Evolutionary conservation across 2,329 filamentous ascomycete species (phyloP), one percentile per base, ranked within the genome.

Genomic region (Neonectria sp.): DNA sequence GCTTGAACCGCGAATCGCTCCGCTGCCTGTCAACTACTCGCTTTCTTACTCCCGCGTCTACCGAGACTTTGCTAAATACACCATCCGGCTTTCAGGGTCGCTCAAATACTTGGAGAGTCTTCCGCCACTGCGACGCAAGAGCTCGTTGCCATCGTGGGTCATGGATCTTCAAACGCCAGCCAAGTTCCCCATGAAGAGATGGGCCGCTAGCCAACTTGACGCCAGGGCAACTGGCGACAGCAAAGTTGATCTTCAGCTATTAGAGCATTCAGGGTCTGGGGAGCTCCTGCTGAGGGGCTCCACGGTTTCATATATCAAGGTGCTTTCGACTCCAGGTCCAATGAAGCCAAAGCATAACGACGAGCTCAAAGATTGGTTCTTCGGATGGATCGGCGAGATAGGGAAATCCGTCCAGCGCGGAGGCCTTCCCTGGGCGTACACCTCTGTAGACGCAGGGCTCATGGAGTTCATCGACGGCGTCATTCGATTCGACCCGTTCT

Each of bases 131-230:
- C 58, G 51, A 4, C 33, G 40, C 6, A 37, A 51, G 29, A 69
- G 61, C 13, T 45, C 61, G 21, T 29, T 69, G 15, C 65, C 68
- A 4, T 68, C 68, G 2, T 69, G 68, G 68, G 68, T 68, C 11
- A 68, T 69, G 68, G 65, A 69, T 49, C 55, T 69, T 33, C 65
- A 69, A 27, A 59, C 60, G 11, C 68, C 68, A 48, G 61, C 68
- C 24, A 69, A 69, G 33, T 69, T 69, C 25, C 57, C 60, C 3
- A 65, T 69, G 52, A 57, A 61, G 24, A 51, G 58, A 60, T 69
- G 68, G 68, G 68, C 65, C 3, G 65, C 62, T 2, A 68, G 61
- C 25, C 65, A 68, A 9, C 68, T 69, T 3, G 35, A 61, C 7
- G 31, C 68, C 8, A 58, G 46, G 27, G 68, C 65, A 11, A 68